Conservation (phyloP, 2,329 filamentous ascomycete genomes). For the Phialophora macrospora region DNA sequence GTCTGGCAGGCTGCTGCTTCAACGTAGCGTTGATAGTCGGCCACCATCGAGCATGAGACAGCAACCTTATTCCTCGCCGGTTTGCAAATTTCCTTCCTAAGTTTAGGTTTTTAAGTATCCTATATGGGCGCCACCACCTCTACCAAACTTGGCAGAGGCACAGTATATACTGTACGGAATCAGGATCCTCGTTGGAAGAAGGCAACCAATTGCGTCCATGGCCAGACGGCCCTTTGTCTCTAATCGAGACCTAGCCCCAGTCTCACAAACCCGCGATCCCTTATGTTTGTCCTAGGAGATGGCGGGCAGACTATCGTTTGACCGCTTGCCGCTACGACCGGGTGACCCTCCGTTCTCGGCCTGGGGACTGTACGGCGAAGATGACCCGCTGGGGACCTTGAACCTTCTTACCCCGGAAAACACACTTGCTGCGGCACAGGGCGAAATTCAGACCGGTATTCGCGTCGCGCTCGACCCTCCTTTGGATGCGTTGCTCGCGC, state of each 20-base stretch:
- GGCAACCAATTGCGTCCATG: not conserved
- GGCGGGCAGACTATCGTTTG: conserved; percentile 15
- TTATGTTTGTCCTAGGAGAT: not conserved
- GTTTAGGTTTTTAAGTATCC: too few species aligned
- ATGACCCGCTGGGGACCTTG: conserved; percentile 59
- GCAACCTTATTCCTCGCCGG: too few species aligned
- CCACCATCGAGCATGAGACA: too few species aligned
- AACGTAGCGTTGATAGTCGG: too few species aligned
- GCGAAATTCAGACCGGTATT: conserved; percentile 49
- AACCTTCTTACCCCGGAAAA: conserved; percentile 58
- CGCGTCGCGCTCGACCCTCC: conserved; percentile 40
- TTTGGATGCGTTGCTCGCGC: conserved; percentile 29
- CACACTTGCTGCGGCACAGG: conserved; percentile 46
- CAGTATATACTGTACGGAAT: not conserved
- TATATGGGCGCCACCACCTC: too few species aligned
- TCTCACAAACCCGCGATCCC: not conserved
- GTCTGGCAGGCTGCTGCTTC: too few species aligned
- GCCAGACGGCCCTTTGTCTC: not conserved
- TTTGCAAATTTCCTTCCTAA: too few species aligned
- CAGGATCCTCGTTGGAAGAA: not conserved
- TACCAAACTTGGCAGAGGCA: too few species aligned
- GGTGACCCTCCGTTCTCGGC: conserved; percentile 51
- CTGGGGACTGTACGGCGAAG: conserved; percentile 59
- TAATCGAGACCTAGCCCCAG: not conserved
- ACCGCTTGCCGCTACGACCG: conserved; percentile 54